Evolutionary conservation across 257 asterid genomes (phyloP), one percentile per base, ranked within the genome.

Genomic region (Scutellaria minor): DNA sequence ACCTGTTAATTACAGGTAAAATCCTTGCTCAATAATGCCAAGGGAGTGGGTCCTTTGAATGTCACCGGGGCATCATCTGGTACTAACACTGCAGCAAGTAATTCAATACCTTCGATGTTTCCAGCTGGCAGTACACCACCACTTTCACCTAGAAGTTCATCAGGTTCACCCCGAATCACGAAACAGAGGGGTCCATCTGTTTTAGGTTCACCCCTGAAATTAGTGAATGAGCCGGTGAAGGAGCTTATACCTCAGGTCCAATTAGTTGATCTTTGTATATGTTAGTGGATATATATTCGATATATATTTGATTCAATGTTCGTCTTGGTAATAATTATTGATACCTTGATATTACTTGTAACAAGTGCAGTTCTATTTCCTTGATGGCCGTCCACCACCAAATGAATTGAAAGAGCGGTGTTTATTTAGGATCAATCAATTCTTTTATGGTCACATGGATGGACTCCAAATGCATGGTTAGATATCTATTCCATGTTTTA

Each of bases 41-140:
- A 87, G 82, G 88, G 87, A 69, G 96, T 88, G 18, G 94, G 93
- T 81, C 85, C 96, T 6, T 77, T 92, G 77, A 85, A 75, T 83
- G 84, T 81, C 42, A 80, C 95, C 55, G 97, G 90, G 71, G 70
- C 93, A 68, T 80, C 95, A 64, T 76, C 93, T 37, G 84, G 86
- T 75, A 45, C 92, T 69, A 88, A 83, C 84, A 81, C 88, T 31
- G 84, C 88, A 51, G 72, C 89, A 55, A 86, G 81, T 79, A 95
- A 86, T 85, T 75, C 96, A 48, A 71, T 95, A 81, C 98, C 99
- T 73, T 92, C 99, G 37, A 92, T 92, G 96, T 95, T 95, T 84
- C 91, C 98, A 73, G 96, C 98, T 80, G 97, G 98, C 57, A 95
- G 99, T 81, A 88, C 99, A 7, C 99, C 99, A 18, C 99, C 99